Evolutionary conservation across 257 asterid species (phyloP).

Genomic region (Paraleonurus japonicus): DNA sequence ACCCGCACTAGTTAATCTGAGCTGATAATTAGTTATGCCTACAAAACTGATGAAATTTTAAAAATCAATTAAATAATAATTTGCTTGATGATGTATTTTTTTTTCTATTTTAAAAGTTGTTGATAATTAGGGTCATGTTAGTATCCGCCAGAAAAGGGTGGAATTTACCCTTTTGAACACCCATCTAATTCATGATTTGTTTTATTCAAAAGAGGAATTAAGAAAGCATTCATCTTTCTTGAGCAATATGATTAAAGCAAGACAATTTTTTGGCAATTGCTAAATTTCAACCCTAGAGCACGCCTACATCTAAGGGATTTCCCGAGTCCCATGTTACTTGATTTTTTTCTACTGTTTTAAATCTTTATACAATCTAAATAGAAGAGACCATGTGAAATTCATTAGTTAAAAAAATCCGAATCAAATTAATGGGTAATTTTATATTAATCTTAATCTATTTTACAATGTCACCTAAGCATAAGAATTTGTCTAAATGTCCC

Average conservation of each 20-base stretch:
- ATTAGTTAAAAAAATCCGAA: too few species aligned
- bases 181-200: background rate
- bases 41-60: too few species aligned
- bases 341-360: background rate
- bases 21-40: too few species aligned
- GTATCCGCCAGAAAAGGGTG: background rate
- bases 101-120: background rate
- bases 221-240: background rate
- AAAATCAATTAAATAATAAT: too few species aligned
- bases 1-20: too few species aligned
- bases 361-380: background rate
- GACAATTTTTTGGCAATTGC: background rate
- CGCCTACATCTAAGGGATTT: conserved; percentile 21
- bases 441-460: too few species aligned
- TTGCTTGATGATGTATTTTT: background rate
- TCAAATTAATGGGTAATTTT: too few species aligned
- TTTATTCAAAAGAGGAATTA: background rate
- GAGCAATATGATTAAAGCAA: background rate
- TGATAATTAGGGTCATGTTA: too few species aligned
- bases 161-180: background rate
- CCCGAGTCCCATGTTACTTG: conserved; percentile 1
- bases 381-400: background rate
- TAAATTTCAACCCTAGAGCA: background rate
- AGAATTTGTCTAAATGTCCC: background rate
- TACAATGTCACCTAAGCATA: too few species aligned